phyloP scores from a whole-genome alignment of 148 eudicot genomes.

The Cornus controversa region DNA sequence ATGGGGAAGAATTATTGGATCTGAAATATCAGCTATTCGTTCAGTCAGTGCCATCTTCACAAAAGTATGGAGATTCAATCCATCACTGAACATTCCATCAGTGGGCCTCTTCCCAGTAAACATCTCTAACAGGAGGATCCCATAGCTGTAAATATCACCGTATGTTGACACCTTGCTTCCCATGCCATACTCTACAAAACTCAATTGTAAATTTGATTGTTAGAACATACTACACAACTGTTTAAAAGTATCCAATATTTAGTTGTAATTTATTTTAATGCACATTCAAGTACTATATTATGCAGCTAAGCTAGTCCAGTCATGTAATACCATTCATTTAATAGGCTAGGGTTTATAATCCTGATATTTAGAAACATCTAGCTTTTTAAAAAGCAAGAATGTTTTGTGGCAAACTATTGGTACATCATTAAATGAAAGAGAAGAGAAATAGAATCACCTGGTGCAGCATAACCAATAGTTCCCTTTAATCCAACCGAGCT shows the following conservation, averaged over 20 bases:
- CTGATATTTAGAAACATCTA: too few relatives aligned
- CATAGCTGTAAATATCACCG: constrained; percentile 27
- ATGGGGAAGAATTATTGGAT: constrained; percentile 1
- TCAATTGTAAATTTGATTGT: too few relatives aligned
- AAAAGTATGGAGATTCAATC: constrained; percentile 4
- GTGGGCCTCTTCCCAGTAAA: constrained; percentile 23
- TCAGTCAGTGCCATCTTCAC: constrained; percentile 7
- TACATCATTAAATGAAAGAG: not conserved
- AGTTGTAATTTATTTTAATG: not conserved
- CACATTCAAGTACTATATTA: too few relatives aligned
- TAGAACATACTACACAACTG: too few relatives aligned
- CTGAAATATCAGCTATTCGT: constrained; percentile 6
- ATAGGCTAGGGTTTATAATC: too few relatives aligned
- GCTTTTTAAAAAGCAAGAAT: not conserved
- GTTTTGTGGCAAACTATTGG: not conserved
- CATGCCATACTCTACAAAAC: constrained; percentile 18
- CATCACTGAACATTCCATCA: constrained; percentile 1
- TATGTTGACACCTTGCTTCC: constrained; percentile 15
- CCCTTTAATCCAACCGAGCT: constrained; percentile 29
- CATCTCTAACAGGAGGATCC: constrained; percentile 24
- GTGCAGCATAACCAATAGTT: constrained; percentile 36
- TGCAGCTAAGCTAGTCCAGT: too few relatives aligned
- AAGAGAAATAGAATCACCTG: constrained; percentile 20
- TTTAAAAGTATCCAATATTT: not conserved
- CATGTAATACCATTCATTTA: too few relatives aligned